Base-by-base conservation (phyloP, 352 stramenopile species). In the Globisporangium recalcitrans region DNA sequence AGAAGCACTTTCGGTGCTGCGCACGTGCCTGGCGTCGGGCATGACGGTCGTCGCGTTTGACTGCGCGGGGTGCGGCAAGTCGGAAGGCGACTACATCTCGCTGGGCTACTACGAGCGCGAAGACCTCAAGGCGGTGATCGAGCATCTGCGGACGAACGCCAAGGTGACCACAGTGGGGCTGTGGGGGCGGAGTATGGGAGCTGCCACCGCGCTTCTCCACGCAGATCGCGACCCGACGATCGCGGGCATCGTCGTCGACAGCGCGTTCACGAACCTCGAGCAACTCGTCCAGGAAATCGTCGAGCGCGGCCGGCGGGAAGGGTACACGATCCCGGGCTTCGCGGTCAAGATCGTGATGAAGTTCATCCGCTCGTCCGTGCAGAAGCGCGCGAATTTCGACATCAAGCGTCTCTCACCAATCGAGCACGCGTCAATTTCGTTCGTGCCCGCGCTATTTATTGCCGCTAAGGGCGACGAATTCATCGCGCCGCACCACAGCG, bases 141-240 rank as follows among this genome's bases (percentile, higher is more conserved):
- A 96, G 40, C 87, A 99, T 70, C 78, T 99, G n/a, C 82, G 97
- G 5, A 71, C 72, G 4, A 95, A 89, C 0, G 87, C 87, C 62
- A 86, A 91, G 40, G 87, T 98, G 8, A 97, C 85, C n/a, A 93
- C 89, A 2, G 97, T 99, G 56, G 97, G 90, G 11, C 71, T 99
- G 1, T 99, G 97, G 97, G 97, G 97, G 3, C 70, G 97, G 60
- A 98, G 88, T 65, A 99, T 99, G 97, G 97, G 97, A 21, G 97
- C 97, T 7, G 97, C 96, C 1, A 99, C 97, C 0, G 95, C 97
- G 11, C 77, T 99, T n/a, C 84, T 99, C 65, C 97, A 99, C 76
- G 96, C 89, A 0, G 93, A 98, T 71, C 77, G 96, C 29, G 97
- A 99, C 77, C 96, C 96, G 22, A 97, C 87, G 14, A 99, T 99